Conservation (phyloP, 108 stramenopile genomes). For the Conticribra guillardii region DNA sequence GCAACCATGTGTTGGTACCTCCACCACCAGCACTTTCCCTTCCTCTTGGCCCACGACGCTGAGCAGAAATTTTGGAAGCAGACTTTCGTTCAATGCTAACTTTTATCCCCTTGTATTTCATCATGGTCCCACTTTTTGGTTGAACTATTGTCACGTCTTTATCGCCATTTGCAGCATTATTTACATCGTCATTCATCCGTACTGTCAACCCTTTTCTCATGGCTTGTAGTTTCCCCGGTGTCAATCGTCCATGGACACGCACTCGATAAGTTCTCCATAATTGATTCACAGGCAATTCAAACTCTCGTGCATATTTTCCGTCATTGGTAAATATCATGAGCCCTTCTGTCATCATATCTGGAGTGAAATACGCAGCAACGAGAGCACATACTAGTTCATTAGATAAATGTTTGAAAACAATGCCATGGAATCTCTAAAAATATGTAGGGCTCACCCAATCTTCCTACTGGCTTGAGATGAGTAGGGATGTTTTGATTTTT, state of each 20-base stretch:
- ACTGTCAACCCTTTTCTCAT: conserved; percentile 58
- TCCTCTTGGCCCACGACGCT: conserved; percentile 3
- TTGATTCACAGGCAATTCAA: conserved; percentile 73
- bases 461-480: conserved; percentile 80
- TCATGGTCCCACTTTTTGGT: conserved; percentile 8
- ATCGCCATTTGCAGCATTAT: conserved; percentile 38
- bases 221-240: conserved; percentile 54
- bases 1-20: conserved; percentile 73
- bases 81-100: conserved; percentile 59
- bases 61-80: conserved; percentile 2
- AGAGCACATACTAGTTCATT: too few species aligned
- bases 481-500: conserved; percentile 21
- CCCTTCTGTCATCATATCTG: conserved; percentile 85
- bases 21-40: conserved; percentile 14
- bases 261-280: conserved; percentile 78
- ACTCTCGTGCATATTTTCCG: conserved; percentile 67
- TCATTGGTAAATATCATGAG: conserved; percentile 80
- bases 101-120: conserved; percentile 69
- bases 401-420: too few species aligned
- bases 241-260: conserved; percentile 74
- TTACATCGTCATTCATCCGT: conserved; percentile 30
- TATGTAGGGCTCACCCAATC: too few species aligned
- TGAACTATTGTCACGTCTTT: conserved; percentile 15
- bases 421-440: too few species aligned
- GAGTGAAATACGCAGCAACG: too few species aligned